Evolutionary conservation across 1,284 basidiomycete species (phyloP).

Genomic region (Inonotus obliquus): DNA sequence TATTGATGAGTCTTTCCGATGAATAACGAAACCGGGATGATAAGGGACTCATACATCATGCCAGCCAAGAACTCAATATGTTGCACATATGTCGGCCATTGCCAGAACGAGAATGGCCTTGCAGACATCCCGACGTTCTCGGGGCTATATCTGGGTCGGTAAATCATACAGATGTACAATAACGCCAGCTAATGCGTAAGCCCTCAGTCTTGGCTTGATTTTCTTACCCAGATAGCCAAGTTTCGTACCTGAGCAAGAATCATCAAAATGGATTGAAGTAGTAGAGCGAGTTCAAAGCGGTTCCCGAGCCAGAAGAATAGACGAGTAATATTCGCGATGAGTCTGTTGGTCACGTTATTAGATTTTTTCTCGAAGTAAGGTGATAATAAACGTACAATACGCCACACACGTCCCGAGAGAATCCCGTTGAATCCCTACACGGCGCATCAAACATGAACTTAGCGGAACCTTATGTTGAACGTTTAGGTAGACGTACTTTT

Average conservation of each 20-base stretch:
- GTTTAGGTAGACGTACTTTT: constrained; percentile 43
- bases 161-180: constrained; percentile 74
- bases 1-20: neutral
- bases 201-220: neutral
- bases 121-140: constrained; percentile 54
- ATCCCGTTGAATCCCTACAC: constrained; percentile 74
- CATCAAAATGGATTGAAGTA: constrained; percentile 78
- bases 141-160: constrained; percentile 53
- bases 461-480: constrained; percentile 14
- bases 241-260: constrained; percentile 66
- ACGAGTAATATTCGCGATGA: constrained; percentile 77
- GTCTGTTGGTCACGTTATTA: constrained; percentile 33
- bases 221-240: constrained; percentile 6
- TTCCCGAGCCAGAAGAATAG: constrained; percentile 88
- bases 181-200: constrained; percentile 51
- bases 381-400: constrained; percentile 49
- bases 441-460: constrained; percentile 22
- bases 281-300: constrained; percentile 70
- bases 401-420: constrained; percentile 78
- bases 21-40: neutral
- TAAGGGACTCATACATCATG: constrained; percentile 50
- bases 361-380: constrained; percentile 12
- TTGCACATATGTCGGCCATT: constrained; percentile 73
- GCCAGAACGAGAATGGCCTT: constrained; percentile 81
- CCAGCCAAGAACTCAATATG: constrained; percentile 82